Conservation (phyloP, 2,329 filamentous ascomycete species). For the Cadophora malorum region DNA sequence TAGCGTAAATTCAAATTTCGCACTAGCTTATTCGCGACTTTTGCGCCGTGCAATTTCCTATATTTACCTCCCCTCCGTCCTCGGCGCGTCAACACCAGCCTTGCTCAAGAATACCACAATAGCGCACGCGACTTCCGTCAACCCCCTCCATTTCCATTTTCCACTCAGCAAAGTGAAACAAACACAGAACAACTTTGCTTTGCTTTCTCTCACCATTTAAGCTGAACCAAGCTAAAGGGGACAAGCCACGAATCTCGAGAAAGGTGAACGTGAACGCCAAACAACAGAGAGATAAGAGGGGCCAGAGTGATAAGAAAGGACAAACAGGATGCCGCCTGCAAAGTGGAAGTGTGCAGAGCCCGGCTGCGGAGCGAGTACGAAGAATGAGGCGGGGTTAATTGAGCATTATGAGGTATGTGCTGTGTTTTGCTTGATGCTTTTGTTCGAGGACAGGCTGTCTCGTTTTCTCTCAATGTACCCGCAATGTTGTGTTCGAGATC, state of each 20-base stretch:
- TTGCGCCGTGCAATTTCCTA: no score
- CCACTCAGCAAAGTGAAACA: neutral
- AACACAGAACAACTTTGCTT: neutral
- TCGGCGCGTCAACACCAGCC: no score
- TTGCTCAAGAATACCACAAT: no score
- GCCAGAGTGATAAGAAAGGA: neutral
- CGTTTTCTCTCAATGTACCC: no score
- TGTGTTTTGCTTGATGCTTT: neutral
- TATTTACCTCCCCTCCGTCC: no score
- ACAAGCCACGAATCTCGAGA: no score
- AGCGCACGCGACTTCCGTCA: no score
- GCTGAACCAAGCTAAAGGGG: no score
- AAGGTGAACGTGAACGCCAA: neutral
- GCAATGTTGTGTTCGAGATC: no score
- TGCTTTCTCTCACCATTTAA: neutral
- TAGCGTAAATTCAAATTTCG: no score
- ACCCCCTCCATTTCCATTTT: no score
- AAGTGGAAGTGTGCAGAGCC: neutral
- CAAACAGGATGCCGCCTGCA: neutral
- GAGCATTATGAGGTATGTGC: constrained; percentile 3
- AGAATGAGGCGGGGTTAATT: neutral
- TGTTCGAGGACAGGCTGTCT: neutral
- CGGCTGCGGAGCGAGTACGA: neutral
- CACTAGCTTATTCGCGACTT: no score
- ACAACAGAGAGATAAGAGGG: neutral